A percentile compares a stretch with the other conserved stretches of the same genome.
phyloP scores from a whole-genome alignment of 805 yeast species.

The Danielia reshetovae region DNA sequence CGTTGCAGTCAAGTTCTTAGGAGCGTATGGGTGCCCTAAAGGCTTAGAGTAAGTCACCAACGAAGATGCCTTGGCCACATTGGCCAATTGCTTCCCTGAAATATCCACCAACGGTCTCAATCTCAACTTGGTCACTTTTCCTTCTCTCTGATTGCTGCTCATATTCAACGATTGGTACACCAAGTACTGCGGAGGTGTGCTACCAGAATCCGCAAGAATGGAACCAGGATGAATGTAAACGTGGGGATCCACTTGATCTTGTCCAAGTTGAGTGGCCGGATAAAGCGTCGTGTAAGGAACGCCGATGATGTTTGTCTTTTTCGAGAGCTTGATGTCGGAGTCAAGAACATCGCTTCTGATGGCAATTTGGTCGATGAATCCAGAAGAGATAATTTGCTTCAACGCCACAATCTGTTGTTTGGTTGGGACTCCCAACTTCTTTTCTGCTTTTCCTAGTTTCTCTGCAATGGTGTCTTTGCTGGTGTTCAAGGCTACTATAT shows the following conservation, averaged over 20 bases:
- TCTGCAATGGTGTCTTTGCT: constrained; percentile 55
- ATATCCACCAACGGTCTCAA: constrained; percentile 77
- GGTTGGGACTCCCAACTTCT: constrained; percentile 64
- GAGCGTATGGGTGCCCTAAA: constrained; percentile 84
- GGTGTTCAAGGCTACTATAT: constrained; percentile 66
- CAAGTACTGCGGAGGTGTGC: constrained; percentile 72
- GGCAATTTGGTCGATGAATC: constrained; percentile 88
- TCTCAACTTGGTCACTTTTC: constrained; percentile 45
- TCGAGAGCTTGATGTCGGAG: constrained; percentile 56
- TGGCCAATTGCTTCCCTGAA: constrained; percentile 68
- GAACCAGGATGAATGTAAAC: constrained; percentile 84
- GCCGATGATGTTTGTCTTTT: constrained; percentile 51
- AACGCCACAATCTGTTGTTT: constrained; percentile 68
- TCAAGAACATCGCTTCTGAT: constrained; percentile 74
- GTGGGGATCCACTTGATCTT: constrained; percentile 40
- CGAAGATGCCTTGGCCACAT: constrained; percentile 69
- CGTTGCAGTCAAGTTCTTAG: constrained; percentile 58
- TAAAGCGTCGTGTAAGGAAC: constrained; percentile 65
- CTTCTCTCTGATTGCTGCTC: constrained; percentile 44
- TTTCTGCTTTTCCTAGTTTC: constrained; percentile 28
- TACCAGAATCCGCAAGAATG: constrained; percentile 55
- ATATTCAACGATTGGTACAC: constrained; percentile 67
- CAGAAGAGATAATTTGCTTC: constrained; percentile 90
- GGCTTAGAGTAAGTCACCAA: constrained; percentile 86
- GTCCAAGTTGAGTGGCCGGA: constrained; percentile 35